phyloP scores from a whole-genome alignment of 164 flowering plant species.

The Macadamia tetraphylla region DNA sequence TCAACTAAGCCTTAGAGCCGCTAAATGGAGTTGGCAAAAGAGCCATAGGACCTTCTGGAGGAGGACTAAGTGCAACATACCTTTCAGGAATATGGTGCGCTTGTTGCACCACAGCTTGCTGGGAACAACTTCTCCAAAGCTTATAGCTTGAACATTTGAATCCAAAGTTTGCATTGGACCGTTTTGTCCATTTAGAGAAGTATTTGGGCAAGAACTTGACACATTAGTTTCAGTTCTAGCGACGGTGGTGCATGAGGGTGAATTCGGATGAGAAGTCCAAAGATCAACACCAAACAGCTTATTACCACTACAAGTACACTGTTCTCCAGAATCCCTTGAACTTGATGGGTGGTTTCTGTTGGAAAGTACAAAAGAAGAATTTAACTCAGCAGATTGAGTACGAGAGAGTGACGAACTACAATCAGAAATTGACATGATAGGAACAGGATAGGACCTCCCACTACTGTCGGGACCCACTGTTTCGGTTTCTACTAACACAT shows the following conservation, averaged over 20 bases:
- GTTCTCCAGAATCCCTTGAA: conserved; percentile 13
- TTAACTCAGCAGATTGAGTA: conserved; percentile 6
- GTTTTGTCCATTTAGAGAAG: conserved; percentile 8
- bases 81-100: conserved; percentile 66
- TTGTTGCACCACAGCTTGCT: conserved; percentile 61
- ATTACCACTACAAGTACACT: conserved; percentile 8
- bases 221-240: conserved; percentile 13
- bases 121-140: conserved; percentile 40
- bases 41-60: background rate
- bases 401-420: conserved; percentile 4
- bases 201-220: conserved; percentile 1
- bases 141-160: conserved; percentile 39
- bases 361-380: conserved; percentile 9
- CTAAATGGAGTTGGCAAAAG: background rate
- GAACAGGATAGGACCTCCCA: conserved; percentile 1
- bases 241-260: conserved; percentile 8
- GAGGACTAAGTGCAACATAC: conserved; percentile 22
- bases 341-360: conserved; percentile 3
- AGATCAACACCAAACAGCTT: conserved; percentile 43
- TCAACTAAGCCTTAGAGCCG: too few species aligned
- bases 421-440: conserved; percentile 3
- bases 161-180: conserved; percentile 8
- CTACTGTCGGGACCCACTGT: conserved; percentile 6
- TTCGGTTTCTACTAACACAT: conserved; percentile 10
- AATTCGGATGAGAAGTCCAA: conserved; percentile 12